These are phyloP conservation scores for Cladobotryum protrusum DNA, from an alignment of 2,329 filamentous ascomycete genomes.

Conservation along the genomic window DNA sequence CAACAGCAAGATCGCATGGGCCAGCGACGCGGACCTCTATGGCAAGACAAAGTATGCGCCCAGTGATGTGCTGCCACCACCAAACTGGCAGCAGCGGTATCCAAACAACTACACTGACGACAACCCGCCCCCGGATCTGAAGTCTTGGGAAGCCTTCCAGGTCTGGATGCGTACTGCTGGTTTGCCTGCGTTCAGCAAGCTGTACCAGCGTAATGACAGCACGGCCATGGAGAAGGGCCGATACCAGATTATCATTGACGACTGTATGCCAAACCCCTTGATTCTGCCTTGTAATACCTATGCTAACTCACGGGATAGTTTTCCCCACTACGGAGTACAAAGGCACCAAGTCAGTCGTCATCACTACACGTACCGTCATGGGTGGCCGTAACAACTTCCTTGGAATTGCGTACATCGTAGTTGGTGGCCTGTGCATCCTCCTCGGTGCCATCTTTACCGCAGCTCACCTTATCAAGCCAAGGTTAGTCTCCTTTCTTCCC, in stretches of 20 bases:
- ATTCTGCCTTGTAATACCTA: neutral
- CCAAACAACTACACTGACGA: constrained; percentile 61
- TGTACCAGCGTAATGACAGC: constrained; percentile 76
- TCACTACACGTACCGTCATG: constrained; percentile 87
- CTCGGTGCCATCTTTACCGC: constrained; percentile 83
- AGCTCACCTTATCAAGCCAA: constrained; percentile 84
- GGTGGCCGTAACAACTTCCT: constrained; percentile 93
- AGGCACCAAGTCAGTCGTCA: constrained; percentile 82
- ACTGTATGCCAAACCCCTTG: constrained; percentile 54
- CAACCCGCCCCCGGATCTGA: constrained; percentile 63
- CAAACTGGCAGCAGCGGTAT: constrained; percentile 73
- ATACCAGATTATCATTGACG: constrained; percentile 70
- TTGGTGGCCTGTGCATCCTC: constrained; percentile 86
- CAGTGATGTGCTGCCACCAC: constrained; percentile 68
- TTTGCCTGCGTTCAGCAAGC: constrained; percentile 88
- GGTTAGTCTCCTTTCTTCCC: constrained; percentile 45
- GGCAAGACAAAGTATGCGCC: constrained; percentile 59
- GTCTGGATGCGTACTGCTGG: constrained; percentile 99
- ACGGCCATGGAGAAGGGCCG: constrained; percentile 60
- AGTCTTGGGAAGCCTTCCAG: constrained; percentile 78
- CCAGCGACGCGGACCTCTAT: constrained; percentile 75
- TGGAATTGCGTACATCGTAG: constrained; percentile 91
- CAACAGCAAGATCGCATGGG: constrained; percentile 75
- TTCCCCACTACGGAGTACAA: constrained; percentile 75
- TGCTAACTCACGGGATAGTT: constrained; percentile 43